Evolutionary conservation across 1,284 basidiomycete species (phyloP).

Genomic region (Polyporus tsugae): DNA sequence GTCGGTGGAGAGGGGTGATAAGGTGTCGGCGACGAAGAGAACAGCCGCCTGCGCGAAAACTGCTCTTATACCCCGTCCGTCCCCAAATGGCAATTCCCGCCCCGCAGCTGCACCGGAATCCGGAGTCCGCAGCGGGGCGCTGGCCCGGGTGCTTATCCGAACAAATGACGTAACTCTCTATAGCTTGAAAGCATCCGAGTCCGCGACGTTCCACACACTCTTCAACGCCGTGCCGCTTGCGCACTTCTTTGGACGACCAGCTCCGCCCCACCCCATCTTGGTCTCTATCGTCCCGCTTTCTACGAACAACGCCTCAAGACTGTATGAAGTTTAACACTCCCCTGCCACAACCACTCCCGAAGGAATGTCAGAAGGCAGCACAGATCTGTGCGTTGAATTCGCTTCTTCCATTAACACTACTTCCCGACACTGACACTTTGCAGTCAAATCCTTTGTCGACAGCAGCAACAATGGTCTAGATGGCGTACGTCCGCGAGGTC

Average conservation of each 20-base stretch:
- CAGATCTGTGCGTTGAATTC: constrained; percentile 66
- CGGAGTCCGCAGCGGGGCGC: constrained; percentile 1
- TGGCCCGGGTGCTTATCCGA: constrained; percentile 19
- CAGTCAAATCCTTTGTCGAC: constrained; percentile 80
- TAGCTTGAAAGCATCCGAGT: constrained; percentile 4
- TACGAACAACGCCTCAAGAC: constrained; percentile 4
- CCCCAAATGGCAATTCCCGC: constrained; percentile 21
- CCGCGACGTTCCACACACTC: background rate
- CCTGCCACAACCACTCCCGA: constrained; percentile 74
- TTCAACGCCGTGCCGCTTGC: constrained; percentile 1
- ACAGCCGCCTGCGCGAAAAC: constrained; percentile 17
- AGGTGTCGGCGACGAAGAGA: constrained; percentile 43
- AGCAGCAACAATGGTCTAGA: constrained; percentile 77
- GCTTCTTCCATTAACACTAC: constrained; percentile 5
- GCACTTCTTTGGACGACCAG: background rate
- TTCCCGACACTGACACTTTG: constrained; percentile 22
- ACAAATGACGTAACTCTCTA: constrained; percentile 29
- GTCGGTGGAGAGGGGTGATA: constrained; percentile 45
- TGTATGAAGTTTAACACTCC: constrained; percentile 73
- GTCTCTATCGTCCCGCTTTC: background rate
- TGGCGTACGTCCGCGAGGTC: constrained; percentile 50
- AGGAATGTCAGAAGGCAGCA: constrained; percentile 79
- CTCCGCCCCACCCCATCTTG: background rate
- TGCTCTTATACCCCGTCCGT: constrained; percentile 9
- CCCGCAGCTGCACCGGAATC: constrained; percentile 3